These are phyloP conservation scores for Globisporangium radiosum DNA, from an alignment of 352 stramenopile species.

Conservation along the genomic window DNA sequence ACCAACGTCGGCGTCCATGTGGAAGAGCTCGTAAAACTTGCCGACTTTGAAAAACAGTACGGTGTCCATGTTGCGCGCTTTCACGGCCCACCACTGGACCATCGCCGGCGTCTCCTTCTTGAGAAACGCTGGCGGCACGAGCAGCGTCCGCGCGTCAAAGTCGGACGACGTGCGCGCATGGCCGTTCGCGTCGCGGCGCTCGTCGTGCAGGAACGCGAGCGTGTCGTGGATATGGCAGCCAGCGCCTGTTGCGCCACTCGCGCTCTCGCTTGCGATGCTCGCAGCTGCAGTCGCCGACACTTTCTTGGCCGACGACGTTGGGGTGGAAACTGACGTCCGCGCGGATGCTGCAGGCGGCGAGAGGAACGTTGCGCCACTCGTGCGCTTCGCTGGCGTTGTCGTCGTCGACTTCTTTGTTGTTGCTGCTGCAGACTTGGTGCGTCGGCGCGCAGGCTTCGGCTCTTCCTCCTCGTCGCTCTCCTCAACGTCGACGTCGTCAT, in stretches of 20 bases:
- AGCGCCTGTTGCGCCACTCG: constrained; percentile 40
- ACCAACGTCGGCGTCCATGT: constrained; percentile 98
- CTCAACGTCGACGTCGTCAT: constrained; percentile 35
- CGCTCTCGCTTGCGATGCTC: constrained; percentile 1
- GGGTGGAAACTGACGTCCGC: constrained; percentile 16
- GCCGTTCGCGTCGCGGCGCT: constrained; percentile 86
- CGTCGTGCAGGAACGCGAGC: constrained; percentile 83
- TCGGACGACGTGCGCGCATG: constrained; percentile 74
- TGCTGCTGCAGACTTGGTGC: constrained; percentile 15
- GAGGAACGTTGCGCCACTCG: constrained; percentile 24
- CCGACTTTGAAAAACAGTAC: constrained; percentile 99
- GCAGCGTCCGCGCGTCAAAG: constrained; percentile 92
- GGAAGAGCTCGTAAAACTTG: constrained; percentile 96
- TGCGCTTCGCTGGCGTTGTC: constrained; percentile 19
- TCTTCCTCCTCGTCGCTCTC: constrained; percentile 38
- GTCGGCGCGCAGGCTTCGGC: constrained; percentile 35
- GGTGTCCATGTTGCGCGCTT: constrained; percentile 96
- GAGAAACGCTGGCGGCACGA: constrained; percentile 83
- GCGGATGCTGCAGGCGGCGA: constrained; percentile 20
- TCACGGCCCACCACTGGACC: constrained; percentile 98
- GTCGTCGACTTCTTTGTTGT: constrained; percentile 16
- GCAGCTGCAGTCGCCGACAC: constrained; percentile 12
- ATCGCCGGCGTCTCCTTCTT: constrained; percentile 93
- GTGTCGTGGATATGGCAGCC: constrained; percentile 89
- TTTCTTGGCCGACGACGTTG: constrained; percentile 14